Conservation (phyloP, 257 asterid species). For the Cinchona pubescens region DNA sequence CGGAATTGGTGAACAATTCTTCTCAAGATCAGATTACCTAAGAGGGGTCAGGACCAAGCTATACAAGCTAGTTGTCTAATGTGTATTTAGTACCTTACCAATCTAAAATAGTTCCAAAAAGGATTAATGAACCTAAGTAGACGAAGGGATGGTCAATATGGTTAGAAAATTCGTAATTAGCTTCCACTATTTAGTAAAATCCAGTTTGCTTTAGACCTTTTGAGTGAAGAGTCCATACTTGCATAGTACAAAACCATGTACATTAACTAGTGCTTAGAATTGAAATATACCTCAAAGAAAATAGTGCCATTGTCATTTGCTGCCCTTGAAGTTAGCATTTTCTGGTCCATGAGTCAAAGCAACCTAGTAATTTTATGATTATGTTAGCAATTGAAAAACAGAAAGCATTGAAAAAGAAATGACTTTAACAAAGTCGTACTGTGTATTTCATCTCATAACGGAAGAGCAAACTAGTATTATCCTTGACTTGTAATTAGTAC, state of each 20-base stretch:
- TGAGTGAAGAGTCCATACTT: not conserved
- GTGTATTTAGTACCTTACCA: too few species aligned
- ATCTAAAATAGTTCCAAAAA: too few species aligned
- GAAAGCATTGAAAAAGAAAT: not conserved
- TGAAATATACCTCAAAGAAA: slow-evolving; percentile 80
- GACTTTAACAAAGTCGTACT: not conserved
- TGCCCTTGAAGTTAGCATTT: slow-evolving; percentile 79
- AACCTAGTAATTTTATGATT: slow-evolving; percentile 44
- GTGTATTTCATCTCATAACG: not conserved
- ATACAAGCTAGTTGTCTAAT: too few species aligned
- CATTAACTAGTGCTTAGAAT: slow-evolving; percentile 78
- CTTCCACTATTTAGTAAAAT: not conserved
- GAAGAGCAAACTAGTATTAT: slow-evolving; percentile 27
- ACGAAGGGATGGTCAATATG: not conserved
- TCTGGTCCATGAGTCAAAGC: slow-evolving; percentile 97
- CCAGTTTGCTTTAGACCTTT: not conserved
- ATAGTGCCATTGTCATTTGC: slow-evolving; percentile 68
- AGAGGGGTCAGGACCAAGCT: too few species aligned
- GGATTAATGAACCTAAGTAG: slow-evolving; percentile 93
- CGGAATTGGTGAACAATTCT: too few species aligned
- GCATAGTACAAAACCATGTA: slow-evolving; percentile 80
- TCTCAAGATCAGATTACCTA: too few species aligned
- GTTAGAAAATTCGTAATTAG: not conserved
- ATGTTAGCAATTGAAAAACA: not conserved
- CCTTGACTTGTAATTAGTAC: slow-evolving; percentile 76